Conservation (phyloP, 2,329 filamentous ascomycete species). For the Fusarium nurragi region DNA sequence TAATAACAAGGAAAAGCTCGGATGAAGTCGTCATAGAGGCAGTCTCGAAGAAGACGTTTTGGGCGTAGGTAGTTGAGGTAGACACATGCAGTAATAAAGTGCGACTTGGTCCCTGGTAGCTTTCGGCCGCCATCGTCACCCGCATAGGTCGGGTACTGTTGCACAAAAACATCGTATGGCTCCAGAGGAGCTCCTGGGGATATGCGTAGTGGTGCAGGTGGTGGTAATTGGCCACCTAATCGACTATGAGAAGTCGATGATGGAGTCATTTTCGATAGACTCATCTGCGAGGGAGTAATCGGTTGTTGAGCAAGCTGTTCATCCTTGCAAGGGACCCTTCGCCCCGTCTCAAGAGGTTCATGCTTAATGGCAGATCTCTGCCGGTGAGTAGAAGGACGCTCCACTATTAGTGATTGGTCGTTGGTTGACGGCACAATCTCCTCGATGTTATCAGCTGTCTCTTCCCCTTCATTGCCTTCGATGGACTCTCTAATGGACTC, state of each 20-base stretch:
- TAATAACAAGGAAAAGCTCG: conserved; percentile 55
- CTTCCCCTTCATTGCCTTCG: conserved; percentile 32
- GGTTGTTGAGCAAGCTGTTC: background rate
- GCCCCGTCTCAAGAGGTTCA: background rate
- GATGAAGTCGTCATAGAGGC: conserved; percentile 64
- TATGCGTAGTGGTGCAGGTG: conserved; percentile 1
- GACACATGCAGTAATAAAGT: conserved; percentile 58
- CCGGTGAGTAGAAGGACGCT: background rate
- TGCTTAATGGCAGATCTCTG: background rate
- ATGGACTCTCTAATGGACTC: conserved; percentile 36
- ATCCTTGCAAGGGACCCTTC: background rate
- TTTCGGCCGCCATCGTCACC: conserved; percentile 46
- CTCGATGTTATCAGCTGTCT: background rate
- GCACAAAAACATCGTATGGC: conserved; percentile 53
- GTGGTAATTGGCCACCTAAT: background rate
- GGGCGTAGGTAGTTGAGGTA: conserved; percentile 53
- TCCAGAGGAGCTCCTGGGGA: conserved; percentile 15
- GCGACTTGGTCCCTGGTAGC: conserved; percentile 46
- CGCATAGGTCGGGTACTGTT: conserved; percentile 56
- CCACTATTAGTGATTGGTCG: conserved; percentile 1
- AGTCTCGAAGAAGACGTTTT: conserved; percentile 51
- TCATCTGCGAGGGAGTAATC: background rate
- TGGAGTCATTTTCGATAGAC: background rate
- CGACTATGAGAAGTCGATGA: background rate
- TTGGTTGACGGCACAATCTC: conserved; percentile 22